Evolutionary conservation across 202 grass and related monocot genomes (phyloP).

Genomic region (Brachypodium distachyon): DNA sequence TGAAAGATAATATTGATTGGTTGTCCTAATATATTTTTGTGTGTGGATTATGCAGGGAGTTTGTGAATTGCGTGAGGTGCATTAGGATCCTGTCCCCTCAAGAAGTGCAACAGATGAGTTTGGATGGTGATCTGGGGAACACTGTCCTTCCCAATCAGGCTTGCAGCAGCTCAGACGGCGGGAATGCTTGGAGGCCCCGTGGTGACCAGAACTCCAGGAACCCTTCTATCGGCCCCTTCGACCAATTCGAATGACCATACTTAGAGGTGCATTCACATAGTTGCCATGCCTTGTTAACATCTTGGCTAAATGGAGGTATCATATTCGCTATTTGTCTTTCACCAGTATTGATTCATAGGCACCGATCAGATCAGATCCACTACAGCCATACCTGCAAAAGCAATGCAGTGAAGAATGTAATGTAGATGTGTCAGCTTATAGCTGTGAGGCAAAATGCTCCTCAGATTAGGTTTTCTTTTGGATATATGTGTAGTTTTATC

Average conservation of each 20-base stretch:
- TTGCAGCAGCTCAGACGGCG: slow-evolving; percentile 86
- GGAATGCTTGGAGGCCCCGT: slow-evolving; percentile 64
- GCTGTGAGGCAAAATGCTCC: slow-evolving; percentile 17
- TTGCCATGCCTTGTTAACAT: neutral
- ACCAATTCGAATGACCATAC: slow-evolving; percentile 71
- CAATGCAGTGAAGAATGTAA: neutral
- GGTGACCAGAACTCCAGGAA: slow-evolving; percentile 66
- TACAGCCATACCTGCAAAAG: neutral
- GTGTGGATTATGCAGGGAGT: slow-evolving; percentile 63
- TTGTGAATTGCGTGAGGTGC: slow-evolving; percentile 85
- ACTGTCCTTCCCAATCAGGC: slow-evolving; percentile 69
- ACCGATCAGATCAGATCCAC: neutral
- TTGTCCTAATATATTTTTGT: neutral
- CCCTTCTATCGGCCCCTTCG: slow-evolving; percentile 62
- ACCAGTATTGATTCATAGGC: neutral
- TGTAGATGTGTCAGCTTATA: slow-evolving; percentile 22
- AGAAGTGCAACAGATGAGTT: slow-evolving; percentile 98
- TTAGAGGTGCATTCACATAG: slow-evolving; percentile 7
- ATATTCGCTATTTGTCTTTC: neutral
- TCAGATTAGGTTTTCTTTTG: slow-evolving; percentile 20
- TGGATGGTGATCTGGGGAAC: slow-evolving; percentile 84
- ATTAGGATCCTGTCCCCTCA: slow-evolving; percentile 94
- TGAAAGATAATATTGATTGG: neutral
- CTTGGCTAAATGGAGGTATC: neutral
- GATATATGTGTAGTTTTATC: slow-evolving; percentile 36